Conservation (phyloP, 257 asterid genomes). For the Przewalskia tangutica region DNA sequence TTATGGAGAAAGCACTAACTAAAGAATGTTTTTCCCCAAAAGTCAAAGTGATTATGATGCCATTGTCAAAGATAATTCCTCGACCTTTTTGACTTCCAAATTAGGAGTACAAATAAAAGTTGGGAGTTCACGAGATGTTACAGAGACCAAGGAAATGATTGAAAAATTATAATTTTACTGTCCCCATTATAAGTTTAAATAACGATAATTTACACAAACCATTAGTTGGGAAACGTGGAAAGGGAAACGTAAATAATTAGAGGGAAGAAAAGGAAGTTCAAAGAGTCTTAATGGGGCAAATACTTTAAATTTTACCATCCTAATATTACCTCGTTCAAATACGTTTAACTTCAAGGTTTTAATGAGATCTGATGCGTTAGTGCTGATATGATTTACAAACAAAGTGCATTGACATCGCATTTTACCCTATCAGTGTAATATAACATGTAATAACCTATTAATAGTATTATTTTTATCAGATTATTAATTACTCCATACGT, state of each 20-base stretch:
- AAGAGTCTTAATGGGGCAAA: background rate
- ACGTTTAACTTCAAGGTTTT: no score
- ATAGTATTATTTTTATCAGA: no score
- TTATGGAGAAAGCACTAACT: background rate
- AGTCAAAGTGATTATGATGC: slow-evolving; percentile 6
- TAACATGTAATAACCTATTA: no score
- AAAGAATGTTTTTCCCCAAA: background rate
- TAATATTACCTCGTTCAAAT: no score
- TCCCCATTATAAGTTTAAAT: background rate
- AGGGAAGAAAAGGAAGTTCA: background rate
- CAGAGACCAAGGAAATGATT: background rate
- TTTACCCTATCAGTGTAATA: no score
- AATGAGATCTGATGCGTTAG: no score
- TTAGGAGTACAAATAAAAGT: background rate
- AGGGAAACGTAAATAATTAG: background rate
- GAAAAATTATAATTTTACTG: background rate
- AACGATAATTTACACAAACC: background rate
- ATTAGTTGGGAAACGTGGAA: background rate
- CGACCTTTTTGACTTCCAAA: background rate
- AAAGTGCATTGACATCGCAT: no score
- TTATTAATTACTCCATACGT: no score
- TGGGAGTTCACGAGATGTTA: background rate
- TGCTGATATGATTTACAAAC: no score
- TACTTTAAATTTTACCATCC: no score
- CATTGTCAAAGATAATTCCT: slow-evolving; percentile 1